phyloP scores from a whole-genome alignment of 225 moss, liverwort and hornwort species.

The Marchantia paleacea region DNA sequence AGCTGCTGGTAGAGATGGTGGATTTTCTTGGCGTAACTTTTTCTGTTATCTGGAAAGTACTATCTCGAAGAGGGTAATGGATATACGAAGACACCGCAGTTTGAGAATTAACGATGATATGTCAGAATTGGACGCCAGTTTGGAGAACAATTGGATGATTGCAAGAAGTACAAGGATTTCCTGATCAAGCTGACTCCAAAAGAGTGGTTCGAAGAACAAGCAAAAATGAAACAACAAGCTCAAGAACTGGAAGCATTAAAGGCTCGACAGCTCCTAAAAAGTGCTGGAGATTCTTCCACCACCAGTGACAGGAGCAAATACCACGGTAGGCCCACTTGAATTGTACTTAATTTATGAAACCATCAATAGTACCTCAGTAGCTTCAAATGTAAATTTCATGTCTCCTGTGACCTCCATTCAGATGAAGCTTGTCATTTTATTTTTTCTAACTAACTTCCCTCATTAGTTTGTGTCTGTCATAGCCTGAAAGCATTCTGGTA shows the following conservation, averaged over 20 bases:
- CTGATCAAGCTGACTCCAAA: conserved; percentile 70
- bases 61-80: not conserved
- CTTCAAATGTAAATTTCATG: no score
- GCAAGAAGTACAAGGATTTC: conserved; percentile 85
- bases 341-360: not conserved
- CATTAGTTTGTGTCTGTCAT: no score
- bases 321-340: conserved; percentile 4
- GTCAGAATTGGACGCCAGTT: conserved; percentile 49
- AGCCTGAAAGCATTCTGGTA: no score
- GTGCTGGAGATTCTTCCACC: conserved; percentile 32
- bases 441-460: no score
- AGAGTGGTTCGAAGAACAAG: conserved; percentile 91
- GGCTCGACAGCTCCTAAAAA: conserved; percentile 22
- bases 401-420: no score
- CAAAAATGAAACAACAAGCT: conserved; percentile 41
- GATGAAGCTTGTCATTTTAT: no score
- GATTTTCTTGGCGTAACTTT: no score
- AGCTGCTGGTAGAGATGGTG: no score
- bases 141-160: conserved; percentile 89
- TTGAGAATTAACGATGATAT: not conserved
- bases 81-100: not conserved
- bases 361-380: not conserved
- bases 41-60: no score
- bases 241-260: conserved; percentile 32
- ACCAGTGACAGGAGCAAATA: conserved; percentile 26